Conservation (phyloP, 1,284 basidiomycete genomes). For the Takashimella tepidaria region DNA sequence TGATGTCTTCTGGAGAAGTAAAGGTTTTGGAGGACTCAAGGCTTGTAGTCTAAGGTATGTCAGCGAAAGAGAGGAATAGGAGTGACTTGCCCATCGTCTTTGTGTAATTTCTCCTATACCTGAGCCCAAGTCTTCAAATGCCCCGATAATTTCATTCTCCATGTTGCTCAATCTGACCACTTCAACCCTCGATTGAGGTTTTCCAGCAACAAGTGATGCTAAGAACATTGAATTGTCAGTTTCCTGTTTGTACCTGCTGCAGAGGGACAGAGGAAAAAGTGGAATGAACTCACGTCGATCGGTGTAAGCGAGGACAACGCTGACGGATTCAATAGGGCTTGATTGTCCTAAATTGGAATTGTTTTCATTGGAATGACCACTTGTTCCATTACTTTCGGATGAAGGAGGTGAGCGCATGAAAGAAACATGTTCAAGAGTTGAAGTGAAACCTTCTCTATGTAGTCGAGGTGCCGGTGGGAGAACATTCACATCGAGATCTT, state of each 20-base stretch:
- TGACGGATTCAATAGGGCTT: not conserved
- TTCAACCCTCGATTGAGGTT: not conserved
- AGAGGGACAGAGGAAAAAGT: no score
- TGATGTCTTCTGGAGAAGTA: constrained; percentile 15
- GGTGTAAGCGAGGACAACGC: not conserved
- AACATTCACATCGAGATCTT: not conserved
- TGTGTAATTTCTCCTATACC: not conserved
- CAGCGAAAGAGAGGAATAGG: not conserved
- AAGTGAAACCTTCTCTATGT: not conserved
- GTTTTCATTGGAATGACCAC: not conserved
- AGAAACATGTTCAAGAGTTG: not conserved
- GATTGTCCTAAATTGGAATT: not conserved
- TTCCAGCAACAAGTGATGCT: not conserved
- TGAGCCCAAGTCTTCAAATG: not conserved
- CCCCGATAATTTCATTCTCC: not conserved
- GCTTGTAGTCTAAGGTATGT: constrained; percentile 11
- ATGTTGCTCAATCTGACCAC: not conserved
- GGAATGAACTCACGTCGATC: not conserved
- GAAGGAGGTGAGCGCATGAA: not conserved
- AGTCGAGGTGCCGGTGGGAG: not conserved
- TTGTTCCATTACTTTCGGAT: not conserved
- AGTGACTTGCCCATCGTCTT: not conserved
- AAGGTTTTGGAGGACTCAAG: constrained; percentile 8
- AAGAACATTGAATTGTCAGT: not conserved
- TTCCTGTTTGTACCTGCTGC: no score